Conservation (phyloP, 208 protist genomes). For the Crithidia brevicula region DNA sequence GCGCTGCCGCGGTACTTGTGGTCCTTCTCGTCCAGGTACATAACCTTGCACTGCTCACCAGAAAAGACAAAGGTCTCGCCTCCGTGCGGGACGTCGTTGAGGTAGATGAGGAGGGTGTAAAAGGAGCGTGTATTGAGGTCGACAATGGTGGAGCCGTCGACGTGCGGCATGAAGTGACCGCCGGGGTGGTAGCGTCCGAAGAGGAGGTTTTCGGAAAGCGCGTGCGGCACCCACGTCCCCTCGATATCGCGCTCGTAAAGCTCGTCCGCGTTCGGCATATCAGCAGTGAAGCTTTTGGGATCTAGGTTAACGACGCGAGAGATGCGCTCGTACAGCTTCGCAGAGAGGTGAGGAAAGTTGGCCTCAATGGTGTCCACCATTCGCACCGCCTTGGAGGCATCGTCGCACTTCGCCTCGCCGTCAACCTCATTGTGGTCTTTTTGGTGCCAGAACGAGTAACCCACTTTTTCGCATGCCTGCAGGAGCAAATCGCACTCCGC, state of each 20-base stretch:
- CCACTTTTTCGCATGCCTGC: conserved; percentile 70
- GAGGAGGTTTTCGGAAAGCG: conserved; percentile 78
- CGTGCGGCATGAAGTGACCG: conserved; percentile 93
- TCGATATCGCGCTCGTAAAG: conserved; percentile 81
- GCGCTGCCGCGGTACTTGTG: conserved; percentile 62
- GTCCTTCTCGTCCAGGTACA: conserved; percentile 47
- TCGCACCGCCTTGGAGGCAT: conserved; percentile 60
- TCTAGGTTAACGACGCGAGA: conserved; percentile 53
- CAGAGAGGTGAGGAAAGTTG: conserved; percentile 63
- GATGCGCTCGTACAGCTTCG: conserved; percentile 71
- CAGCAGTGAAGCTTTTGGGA: conserved; percentile 58
- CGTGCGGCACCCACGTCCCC: conserved; percentile 77
- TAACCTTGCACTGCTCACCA: conserved; percentile 75
- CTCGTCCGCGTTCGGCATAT: conserved; percentile 61
- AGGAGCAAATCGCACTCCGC: conserved; percentile 76
- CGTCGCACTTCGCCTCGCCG: conserved; percentile 43
- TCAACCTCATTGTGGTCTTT: conserved; percentile 50
- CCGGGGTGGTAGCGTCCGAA: conserved; percentile 81
- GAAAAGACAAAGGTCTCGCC: conserved; percentile 84
- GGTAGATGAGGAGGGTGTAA: conserved; percentile 91
- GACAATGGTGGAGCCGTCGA: conserved; percentile 87
- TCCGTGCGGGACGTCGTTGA: conserved; percentile 80
- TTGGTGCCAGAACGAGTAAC: conserved; percentile 84
- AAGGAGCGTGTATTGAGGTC: conserved; percentile 90
- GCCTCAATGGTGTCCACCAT: conserved; percentile 90